Conservation (phyloP, 2,329 filamentous ascomycete species). For the Scopulariopsis brevicaulis region DNA sequence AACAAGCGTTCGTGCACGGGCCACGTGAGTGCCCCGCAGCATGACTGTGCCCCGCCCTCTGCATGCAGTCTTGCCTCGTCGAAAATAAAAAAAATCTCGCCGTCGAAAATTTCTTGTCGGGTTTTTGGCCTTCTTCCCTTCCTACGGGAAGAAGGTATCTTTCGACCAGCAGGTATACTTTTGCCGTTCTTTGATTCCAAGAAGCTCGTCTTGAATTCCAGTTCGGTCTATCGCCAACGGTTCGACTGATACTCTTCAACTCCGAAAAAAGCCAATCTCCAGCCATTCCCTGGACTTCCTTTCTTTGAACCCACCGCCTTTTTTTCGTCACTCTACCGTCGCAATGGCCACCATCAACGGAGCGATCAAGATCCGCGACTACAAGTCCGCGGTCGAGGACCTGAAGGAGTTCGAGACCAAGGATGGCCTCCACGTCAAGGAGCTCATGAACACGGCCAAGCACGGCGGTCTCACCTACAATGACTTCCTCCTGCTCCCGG, state of each 20-base stretch:
- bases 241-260: conserved; percentile 24
- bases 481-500: conserved; percentile 92
- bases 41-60: neutral
- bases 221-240: conserved; percentile 13
- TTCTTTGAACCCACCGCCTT: conserved; percentile 13
- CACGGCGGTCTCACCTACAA: conserved; percentile 97
- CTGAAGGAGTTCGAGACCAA: conserved; percentile 68
- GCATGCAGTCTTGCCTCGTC: conserved; percentile 5
- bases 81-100: conserved; percentile 30
- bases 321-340: conserved; percentile 8
- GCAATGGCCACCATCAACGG: conserved; percentile 53
- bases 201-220: conserved; percentile 19
- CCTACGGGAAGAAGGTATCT: conserved; percentile 40
- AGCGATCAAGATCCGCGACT: conserved; percentile 55
- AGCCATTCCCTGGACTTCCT: conserved; percentile 12
- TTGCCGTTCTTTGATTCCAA: conserved; percentile 16
- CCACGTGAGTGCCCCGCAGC: neutral
- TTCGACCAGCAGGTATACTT: conserved; percentile 19
- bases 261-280: conserved; percentile 20
- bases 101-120: conserved; percentile 20
- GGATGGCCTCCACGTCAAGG: conserved; percentile 81
- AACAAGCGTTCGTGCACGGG: neutral
- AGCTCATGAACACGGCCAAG: conserved; percentile 81
- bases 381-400: conserved; percentile 64
- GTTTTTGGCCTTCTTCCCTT: conserved; percentile 32